Conservation (phyloP, 805 yeast species). For the Cyberlindnera japonica region DNA sequence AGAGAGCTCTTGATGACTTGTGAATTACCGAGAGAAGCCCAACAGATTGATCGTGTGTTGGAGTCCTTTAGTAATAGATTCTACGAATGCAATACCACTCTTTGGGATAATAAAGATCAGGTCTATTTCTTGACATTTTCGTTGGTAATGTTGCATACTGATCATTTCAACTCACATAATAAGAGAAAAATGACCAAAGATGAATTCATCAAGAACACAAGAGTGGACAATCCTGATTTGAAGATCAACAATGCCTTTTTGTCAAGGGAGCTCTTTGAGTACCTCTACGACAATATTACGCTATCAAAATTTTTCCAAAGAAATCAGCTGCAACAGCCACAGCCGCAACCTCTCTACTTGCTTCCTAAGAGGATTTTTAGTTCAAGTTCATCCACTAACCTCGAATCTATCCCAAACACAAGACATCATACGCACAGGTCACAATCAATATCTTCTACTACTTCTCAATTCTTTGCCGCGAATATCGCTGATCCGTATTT, state of each 20-base stretch:
- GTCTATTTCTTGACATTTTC: constrained; percentile 64
- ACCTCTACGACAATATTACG: constrained; percentile 65
- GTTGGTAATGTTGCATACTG: constrained; percentile 70
- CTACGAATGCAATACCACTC: constrained; percentile 25
- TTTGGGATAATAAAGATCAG: constrained; percentile 43
- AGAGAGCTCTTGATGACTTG: constrained; percentile 54
- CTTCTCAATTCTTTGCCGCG: constrained; percentile 25
- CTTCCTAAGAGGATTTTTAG: constrained; percentile 25
- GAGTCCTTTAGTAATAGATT: constrained; percentile 54
- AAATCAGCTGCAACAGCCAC: constrained; percentile 27
- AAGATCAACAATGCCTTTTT: constrained; percentile 25
- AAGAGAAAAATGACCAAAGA: constrained; percentile 61
- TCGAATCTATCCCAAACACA: constrained; percentile 12
- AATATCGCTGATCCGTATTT: constrained; percentile 34
- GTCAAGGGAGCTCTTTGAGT: constrained; percentile 44
- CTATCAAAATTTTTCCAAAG: constrained; percentile 51
- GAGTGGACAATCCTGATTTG: constrained; percentile 28
- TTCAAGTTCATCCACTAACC: constrained; percentile 23
- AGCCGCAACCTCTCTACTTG: constrained; percentile 12
- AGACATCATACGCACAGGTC: constrained; percentile 12
- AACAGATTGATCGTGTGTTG: constrained; percentile 69
- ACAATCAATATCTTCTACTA: constrained; percentile 23
- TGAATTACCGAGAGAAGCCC: constrained; percentile 67
- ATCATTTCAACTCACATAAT: constrained; percentile 63
- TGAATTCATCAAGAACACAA: constrained; percentile 53